A percentile compares a stretch with the other conserved stretches of the same genome.
These are phyloP conservation scores for Debaryomyces tyrocola DNA, from an alignment of 805 yeast species.

Conservation along the genomic window DNA sequence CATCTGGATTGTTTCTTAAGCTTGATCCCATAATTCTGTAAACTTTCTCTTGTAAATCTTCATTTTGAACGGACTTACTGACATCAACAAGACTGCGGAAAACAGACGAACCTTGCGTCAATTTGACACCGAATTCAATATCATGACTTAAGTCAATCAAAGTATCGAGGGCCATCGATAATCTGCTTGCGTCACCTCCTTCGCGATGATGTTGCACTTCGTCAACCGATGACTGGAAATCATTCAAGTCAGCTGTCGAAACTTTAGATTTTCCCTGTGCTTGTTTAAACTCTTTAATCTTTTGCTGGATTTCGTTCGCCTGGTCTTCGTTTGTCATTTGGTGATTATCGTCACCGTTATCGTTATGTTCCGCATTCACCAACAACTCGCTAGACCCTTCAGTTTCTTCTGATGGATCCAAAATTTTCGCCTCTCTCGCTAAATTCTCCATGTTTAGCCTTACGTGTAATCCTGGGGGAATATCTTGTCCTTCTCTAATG, in stretches of 20 bases:
- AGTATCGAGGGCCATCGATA: conserved; percentile 36
- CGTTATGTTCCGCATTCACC: conserved; percentile 7
- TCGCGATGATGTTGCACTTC: conserved; percentile 14
- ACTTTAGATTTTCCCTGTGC: neutral
- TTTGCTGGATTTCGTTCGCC: conserved; percentile 4
- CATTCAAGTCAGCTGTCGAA: conserved; percentile 9
- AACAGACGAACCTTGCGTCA: conserved; percentile 37
- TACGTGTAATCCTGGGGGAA: conserved; percentile 81
- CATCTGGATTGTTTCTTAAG: conserved; percentile 72
- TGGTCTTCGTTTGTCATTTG: conserved; percentile 1
- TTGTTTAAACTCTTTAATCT: conserved; percentile 8
- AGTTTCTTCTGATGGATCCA: conserved; percentile 29
- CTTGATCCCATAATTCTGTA: conserved; percentile 65
- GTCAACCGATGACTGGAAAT: conserved; percentile 16
- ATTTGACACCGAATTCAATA: conserved; percentile 54
- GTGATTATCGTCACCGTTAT: conserved; percentile 1
- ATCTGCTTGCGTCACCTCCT: conserved; percentile 16
- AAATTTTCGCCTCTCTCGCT: conserved; percentile 63
- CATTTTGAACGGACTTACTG: neutral
- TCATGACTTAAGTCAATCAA: conserved; percentile 68
- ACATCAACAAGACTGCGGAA: conserved; percentile 30
- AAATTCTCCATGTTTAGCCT: conserved; percentile 74
- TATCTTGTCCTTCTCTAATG: conserved; percentile 66
- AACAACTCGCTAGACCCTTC: conserved; percentile 11
- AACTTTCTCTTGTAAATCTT: conserved; percentile 47